phyloP scores from a whole-genome alignment of 441 rosid genomes.

The Codiaeum variegatum region DNA sequence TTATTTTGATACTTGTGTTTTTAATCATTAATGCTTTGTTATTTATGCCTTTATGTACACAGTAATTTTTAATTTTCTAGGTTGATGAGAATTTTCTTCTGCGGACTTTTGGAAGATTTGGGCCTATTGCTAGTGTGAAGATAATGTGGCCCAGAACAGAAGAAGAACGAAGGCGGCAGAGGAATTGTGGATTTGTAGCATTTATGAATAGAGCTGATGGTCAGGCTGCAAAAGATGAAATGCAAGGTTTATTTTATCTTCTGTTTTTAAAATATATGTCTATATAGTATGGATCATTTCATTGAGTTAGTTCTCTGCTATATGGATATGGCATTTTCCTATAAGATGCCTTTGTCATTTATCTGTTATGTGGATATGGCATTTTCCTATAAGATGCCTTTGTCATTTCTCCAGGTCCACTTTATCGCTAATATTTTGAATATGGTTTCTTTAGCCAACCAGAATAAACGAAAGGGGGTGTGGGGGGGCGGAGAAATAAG shows the following conservation, averaged over 20 bases:
- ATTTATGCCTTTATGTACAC: conserved; percentile 12
- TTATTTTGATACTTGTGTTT: conserved; percentile 17
- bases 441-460: not conserved
- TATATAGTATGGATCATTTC: not conserved
- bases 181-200: conserved; percentile 98
- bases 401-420: not conserved
- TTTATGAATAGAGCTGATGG: conserved; percentile 98
- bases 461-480: not conserved
- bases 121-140: conserved; percentile 99
- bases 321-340: not conserved
- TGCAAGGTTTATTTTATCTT: conserved; percentile 71
- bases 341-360: not conserved
- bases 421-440: not conserved
- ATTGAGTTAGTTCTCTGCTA: not conserved
- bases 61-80: conserved; percentile 35
- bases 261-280: not conserved
- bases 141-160: conserved; percentile 99
- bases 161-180: conserved; percentile 84
- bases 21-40: not conserved
- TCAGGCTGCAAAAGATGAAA: conserved; percentile 99
- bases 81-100: conserved; percentile 98
- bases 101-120: conserved; percentile 99
- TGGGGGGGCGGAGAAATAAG: not conserved
- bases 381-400: not conserved
- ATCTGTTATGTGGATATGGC: not conserved